phyloP scores from a whole-genome alignment of 768 basidiomycete genomes.

The Boletus sp. region DNA sequence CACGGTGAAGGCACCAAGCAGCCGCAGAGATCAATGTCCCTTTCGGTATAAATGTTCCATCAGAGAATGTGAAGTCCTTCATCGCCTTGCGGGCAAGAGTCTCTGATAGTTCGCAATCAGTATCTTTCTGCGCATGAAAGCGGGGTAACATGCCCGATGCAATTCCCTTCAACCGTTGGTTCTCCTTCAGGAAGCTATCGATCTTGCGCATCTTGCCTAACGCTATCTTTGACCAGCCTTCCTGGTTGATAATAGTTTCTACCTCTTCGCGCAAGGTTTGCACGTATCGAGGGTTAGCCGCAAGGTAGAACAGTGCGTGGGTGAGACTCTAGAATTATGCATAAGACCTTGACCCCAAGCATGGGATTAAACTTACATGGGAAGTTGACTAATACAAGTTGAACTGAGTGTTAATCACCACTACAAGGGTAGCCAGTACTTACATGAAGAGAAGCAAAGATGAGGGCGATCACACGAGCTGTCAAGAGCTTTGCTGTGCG shows the following conservation, averaged over 20 bases:
- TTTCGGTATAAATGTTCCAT: neutral
- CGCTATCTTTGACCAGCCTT: constrained; percentile 31
- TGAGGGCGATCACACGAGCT: constrained; percentile 13
- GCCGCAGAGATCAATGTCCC: neutral
- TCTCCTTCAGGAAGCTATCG: constrained; percentile 39
- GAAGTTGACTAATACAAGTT: constrained; percentile 15
- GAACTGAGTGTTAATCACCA: neutral
- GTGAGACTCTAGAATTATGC: constrained; percentile 27
- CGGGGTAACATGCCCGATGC: too few species aligned
- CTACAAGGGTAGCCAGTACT: neutral
- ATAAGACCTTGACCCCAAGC: neutral
- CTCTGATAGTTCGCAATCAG: too few species aligned
- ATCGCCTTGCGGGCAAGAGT: neutral
- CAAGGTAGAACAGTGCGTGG: constrained; percentile 37
- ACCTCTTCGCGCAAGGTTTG: constrained; percentile 40
- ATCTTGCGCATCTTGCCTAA: constrained; percentile 34
- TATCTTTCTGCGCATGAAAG: too few species aligned
- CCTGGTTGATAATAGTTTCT: constrained; percentile 25
- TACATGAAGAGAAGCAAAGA: constrained; percentile 24
- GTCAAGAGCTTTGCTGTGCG: constrained; percentile 22
- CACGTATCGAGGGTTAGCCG: constrained; percentile 34
- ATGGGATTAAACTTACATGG: constrained; percentile 4
- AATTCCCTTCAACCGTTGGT: too few species aligned
- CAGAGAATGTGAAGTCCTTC: neutral
- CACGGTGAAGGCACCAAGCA: constrained; percentile 13